Evolutionary conservation across 73 alveolate species (phyloP).

Genomic region (Uronychia binucleata): DNA sequence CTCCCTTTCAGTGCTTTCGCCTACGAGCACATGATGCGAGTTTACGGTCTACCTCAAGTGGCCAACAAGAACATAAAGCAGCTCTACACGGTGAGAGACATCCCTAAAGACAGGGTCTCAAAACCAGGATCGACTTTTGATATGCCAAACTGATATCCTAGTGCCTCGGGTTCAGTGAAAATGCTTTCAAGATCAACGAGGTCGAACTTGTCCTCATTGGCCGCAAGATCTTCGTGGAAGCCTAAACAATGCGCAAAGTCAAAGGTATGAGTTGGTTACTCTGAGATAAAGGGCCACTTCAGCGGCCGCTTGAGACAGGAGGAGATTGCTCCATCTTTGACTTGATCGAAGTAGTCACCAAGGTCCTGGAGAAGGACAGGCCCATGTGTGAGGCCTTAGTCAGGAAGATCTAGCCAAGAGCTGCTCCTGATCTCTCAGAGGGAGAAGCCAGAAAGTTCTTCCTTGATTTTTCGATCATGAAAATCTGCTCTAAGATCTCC

Average conservation of each 20-base stretch:
- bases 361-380: neutral
- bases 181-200: neutral
- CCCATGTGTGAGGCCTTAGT: neutral
- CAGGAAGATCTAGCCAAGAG: neutral
- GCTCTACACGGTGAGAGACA: neutral
- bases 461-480: conserved; percentile 47
- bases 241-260: neutral
- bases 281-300: neutral
- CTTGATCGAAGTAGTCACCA: neutral
- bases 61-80: neutral
- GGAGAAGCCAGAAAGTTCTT: conserved; percentile 7
- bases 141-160: neutral
- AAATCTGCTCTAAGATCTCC: conserved; percentile 30
- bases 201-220: conserved; percentile 1
- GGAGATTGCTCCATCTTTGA: neutral
- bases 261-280: neutral
- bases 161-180: neutral
- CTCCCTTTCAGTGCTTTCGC: neutral
- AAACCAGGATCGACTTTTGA: neutral
- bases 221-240: neutral
- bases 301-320: neutral
- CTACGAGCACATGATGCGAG: neutral
- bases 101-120: neutral
- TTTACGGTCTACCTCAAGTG: neutral
- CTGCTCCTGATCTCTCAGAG: neutral